Conservation (phyloP, 2,329 filamentous ascomycete species). For the Trichoderma gracile region DNA sequence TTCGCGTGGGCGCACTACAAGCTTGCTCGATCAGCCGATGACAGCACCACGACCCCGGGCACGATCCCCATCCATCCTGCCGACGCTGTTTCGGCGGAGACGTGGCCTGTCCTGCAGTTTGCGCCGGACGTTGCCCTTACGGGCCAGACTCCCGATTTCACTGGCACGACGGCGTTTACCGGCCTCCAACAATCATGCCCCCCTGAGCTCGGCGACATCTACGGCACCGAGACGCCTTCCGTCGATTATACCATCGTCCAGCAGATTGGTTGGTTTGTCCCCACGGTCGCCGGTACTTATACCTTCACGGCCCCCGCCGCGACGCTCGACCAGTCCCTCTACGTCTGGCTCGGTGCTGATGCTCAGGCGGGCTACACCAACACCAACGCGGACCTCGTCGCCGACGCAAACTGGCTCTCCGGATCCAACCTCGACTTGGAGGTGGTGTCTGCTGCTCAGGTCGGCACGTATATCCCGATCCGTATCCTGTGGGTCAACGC, state of each 20-base stretch:
- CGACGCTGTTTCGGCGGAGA: neutral
- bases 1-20: conserved; percentile 1
- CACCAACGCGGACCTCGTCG: conserved; percentile 1
- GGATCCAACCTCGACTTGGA: neutral
- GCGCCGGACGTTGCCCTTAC: neutral
- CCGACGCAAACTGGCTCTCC: neutral
- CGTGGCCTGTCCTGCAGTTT: conserved; percentile 7
- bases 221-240: neutral
- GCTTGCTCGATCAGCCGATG: neutral
- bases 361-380: neutral
- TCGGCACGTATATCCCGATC: conserved; percentile 18
- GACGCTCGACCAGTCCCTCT: neutral
- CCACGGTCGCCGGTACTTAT: neutral
- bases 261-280: conserved; percentile 13
- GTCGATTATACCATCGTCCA: conserved; percentile 14
- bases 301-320: neutral
- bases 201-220: neutral
- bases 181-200: neutral
- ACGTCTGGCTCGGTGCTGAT: conserved; percentile 1
- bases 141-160: neutral
- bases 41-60: neutral
- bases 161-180: neutral
- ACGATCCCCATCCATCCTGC: neutral
- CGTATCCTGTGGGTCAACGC: conserved; percentile 13
- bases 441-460: neutral